Conservation (phyloP, 78 protist genomes). For the Dictyostelium discoideum region dicty_2.7 NC_007090.3:1816001-1816500, state of each 20-base stretch:
- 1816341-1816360: too few species aligned
- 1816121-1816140: neutral
- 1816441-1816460: neutral
- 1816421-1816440: neutral
- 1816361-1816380: neutral
- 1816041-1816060: neutral
- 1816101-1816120: neutral
- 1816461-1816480: constrained; percentile 44
- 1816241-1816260: neutral
- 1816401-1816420: neutral
- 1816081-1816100: neutral
- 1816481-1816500: constrained; percentile 1
- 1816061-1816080: neutral
- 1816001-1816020: neutral
- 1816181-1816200: neutral
- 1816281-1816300: neutral
- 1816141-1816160: neutral
- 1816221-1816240: neutral
- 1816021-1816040: neutral
- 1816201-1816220: neutral
- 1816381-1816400: neutral
- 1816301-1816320: neutral
- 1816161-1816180: neutral
- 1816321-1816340: neutral
- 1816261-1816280: neutral